These are phyloP conservation scores for Telfairia occidentalis DNA, from an alignment of 331 rosid genomes.

Conservation along the genomic window DNA sequence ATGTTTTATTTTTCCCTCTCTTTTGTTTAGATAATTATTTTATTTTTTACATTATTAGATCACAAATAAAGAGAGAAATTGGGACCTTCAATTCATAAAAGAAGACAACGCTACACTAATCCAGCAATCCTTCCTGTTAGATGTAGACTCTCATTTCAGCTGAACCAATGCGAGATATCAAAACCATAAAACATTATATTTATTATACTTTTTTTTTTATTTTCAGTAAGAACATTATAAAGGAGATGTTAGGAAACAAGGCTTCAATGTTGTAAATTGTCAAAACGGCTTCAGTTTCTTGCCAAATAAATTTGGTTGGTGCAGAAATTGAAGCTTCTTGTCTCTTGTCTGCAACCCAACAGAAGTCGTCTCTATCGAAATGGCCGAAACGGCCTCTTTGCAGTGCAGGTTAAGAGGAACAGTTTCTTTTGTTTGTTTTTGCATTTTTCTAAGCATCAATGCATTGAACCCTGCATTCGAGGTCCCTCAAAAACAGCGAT, in stretches of 20 bases:
- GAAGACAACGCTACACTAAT: too few species aligned
- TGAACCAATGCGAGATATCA: too few species aligned
- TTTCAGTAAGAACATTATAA: too few species aligned
- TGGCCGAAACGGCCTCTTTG: background rate
- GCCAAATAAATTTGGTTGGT: background rate
- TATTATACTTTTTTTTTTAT: too few species aligned
- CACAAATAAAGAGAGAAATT: too few species aligned
- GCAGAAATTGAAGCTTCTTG: slow-evolving; percentile 11
- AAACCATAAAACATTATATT: too few species aligned
- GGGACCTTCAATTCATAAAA: too few species aligned
- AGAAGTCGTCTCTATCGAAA: slow-evolving; percentile 4
- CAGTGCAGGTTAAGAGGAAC: background rate
- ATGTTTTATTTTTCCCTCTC: too few species aligned
- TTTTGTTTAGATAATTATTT: too few species aligned
- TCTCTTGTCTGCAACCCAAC: background rate
- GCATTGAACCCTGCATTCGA: slow-evolving; percentile 30
- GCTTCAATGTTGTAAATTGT: background rate
- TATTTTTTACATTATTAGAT: too few species aligned
- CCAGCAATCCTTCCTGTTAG: too few species aligned
- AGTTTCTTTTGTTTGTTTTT: slow-evolving; percentile 15
- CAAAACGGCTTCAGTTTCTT: background rate
- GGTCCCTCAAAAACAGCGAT: slow-evolving; percentile 27
- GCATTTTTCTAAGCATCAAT: slow-evolving; percentile 17
- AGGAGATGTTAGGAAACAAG: background rate
- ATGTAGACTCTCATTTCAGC: too few species aligned